Conservation (phyloP, 805 yeast genomes). For the Kockiozyma suomiensis region DNA sequence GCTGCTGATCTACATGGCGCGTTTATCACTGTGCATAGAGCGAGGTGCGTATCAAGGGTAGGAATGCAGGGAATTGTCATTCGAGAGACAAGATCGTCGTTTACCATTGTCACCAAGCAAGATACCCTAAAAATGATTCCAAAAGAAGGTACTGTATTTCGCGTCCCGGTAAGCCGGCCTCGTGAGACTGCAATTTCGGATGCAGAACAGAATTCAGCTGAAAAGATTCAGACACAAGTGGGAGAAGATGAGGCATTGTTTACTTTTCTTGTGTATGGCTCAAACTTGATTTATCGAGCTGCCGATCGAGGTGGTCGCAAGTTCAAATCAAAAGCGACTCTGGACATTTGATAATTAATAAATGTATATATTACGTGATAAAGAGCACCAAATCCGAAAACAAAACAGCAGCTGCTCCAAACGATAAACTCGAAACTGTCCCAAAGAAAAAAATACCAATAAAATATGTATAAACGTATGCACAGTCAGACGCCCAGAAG, state of each 20-base stretch:
- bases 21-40: conserved; percentile 11
- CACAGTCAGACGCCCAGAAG: conserved; percentile 1
- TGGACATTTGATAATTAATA: neutral
- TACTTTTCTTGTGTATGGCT: conserved; percentile 19
- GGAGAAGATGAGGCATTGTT: neutral
- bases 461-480: neutral
- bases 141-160: conserved; percentile 26
- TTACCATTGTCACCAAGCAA: conserved; percentile 14
- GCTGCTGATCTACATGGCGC: conserved; percentile 33
- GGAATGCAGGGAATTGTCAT: conserved; percentile 24
- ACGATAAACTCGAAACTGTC: neutral
- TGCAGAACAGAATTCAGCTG: too few relatives aligned
- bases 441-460: neutral
- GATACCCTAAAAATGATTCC: conserved; percentile 21
- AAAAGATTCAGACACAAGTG: too few relatives aligned
- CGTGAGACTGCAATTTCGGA: neutral
- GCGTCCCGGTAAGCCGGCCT: neutral
- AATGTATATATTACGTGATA: neutral
- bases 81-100: conserved; percentile 20
- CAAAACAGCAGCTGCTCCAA: neutral
- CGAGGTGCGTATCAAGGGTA: conserved; percentile 23
- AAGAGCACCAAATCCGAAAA: neutral
- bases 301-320: conserved; percentile 33
- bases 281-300: conserved; percentile 29
- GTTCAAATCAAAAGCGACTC: conserved; percentile 22